Evolutionary conservation across 768 basidiomycete genomes (phyloP).

Genomic region (Dacryopinax spathularia): DNA sequence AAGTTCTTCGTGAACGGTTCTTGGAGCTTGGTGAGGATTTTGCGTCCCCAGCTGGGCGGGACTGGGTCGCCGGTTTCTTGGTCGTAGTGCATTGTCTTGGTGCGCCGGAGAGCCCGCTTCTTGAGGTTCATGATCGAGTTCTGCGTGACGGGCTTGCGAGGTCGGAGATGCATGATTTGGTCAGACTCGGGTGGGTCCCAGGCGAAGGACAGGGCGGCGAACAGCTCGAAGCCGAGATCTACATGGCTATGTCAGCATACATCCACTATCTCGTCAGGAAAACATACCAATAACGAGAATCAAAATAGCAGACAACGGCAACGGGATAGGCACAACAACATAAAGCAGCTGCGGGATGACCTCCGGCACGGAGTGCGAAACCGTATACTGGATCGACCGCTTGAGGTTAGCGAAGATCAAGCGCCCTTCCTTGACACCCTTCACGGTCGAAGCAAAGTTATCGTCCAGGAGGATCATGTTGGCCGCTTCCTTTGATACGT

Average conservation of each 20-base stretch:
- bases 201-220: constrained; percentile 53
- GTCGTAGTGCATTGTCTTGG: constrained; percentile 40
- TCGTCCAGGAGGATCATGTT: constrained; percentile 63
- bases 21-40: constrained; percentile 28
- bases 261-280: neutral
- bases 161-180: constrained; percentile 52
- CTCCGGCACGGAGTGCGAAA: constrained; percentile 54
- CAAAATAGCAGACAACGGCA: constrained; percentile 52
- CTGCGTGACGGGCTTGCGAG: constrained; percentile 53
- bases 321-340: constrained; percentile 52
- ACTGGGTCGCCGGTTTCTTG: constrained; percentile 37
- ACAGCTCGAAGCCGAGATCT: constrained; percentile 62
- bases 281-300: constrained; percentile 50
- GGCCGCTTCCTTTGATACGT: constrained; percentile 60
- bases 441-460: constrained; percentile 59
- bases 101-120: constrained; percentile 41
- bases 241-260: neutral
- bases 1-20: constrained; percentile 42
- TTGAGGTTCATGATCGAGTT: constrained; percentile 41
- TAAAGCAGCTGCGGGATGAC: constrained; percentile 56
- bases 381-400: constrained; percentile 57
- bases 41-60: constrained; percentile 30
- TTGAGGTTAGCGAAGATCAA: constrained; percentile 59
- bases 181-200: constrained; percentile 56
- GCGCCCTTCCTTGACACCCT: constrained; percentile 55